phyloP scores from a whole-genome alignment of 31 red algal species.

The Asparagopsis taxiformis region DNA sequence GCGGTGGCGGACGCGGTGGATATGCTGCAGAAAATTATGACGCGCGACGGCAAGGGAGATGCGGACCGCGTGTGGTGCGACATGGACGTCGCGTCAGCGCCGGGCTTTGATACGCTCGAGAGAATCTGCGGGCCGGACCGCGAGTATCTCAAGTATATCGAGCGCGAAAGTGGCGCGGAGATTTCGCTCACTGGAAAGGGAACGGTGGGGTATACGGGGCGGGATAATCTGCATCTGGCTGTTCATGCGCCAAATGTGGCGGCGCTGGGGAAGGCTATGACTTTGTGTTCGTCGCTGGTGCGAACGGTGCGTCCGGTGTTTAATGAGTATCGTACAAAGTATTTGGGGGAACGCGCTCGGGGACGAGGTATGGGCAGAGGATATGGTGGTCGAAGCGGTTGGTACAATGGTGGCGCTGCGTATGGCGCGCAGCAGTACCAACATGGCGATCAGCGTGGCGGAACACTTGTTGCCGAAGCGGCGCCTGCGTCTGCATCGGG shows the following conservation, averaged over 20 bases:
- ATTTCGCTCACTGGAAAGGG: slow-evolving; percentile 27
- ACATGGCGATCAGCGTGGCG: too few relatives aligned
- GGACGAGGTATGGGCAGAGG: background rate
- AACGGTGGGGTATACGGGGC: background rate
- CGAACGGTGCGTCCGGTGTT: slow-evolving; percentile 37
- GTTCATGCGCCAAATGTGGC: slow-evolving; percentile 19
- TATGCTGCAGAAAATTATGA: slow-evolving; percentile 30
- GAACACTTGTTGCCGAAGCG: background rate
- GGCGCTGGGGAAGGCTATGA: slow-evolving; percentile 15
- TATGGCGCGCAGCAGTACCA: too few relatives aligned
- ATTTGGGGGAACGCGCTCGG: slow-evolving; percentile 7
- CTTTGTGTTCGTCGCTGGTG: slow-evolving; percentile 24
- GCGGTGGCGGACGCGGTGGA: slow-evolving; percentile 32
- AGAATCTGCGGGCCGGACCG: slow-evolving; percentile 23
- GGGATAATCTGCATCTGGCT: slow-evolving; percentile 34
- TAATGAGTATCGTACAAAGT: slow-evolving; percentile 29
- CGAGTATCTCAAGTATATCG: slow-evolving; percentile 42
- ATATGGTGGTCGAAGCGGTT: too few relatives aligned
- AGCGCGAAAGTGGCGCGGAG: slow-evolving; percentile 20
- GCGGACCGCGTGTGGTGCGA: slow-evolving; percentile 56
- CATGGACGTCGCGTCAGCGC: slow-evolving; percentile 41
- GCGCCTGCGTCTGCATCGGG: background rate
- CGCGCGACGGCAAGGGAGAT: slow-evolving; percentile 6
- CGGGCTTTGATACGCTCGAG: slow-evolving; percentile 25
- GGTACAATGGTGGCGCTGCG: too few relatives aligned